Evolutionary conservation across 805 yeast genomes (phyloP).

Genomic region (Komagataella pastoris): DNA sequence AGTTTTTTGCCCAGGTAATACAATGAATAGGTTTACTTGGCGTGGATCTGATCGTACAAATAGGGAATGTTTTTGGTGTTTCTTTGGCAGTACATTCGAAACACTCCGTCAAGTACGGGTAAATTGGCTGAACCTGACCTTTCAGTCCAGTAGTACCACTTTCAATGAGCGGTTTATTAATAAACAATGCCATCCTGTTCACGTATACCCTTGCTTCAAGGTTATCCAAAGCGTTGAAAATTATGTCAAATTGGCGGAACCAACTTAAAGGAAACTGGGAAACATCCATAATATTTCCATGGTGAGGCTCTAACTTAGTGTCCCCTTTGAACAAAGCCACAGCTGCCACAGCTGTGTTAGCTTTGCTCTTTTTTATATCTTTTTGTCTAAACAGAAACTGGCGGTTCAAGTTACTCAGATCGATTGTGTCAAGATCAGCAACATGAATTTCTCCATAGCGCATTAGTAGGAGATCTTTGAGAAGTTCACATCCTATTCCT

Average conservation of each 20-base stretch:
- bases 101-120: conserved; percentile 76
- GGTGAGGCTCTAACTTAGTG: conserved; percentile 61
- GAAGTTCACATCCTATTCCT: conserved; percentile 88
- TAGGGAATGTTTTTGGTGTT: conserved; percentile 85
- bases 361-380: conserved; percentile 83
- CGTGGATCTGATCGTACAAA: conserved; percentile 92
- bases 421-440: conserved; percentile 93
- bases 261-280: conserved; percentile 58
- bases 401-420: conserved; percentile 80
- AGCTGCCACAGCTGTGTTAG: conserved; percentile 73
- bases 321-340: conserved; percentile 60
- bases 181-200: conserved; percentile 65
- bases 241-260: conserved; percentile 64
- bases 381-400: conserved; percentile 84
- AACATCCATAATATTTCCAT: conserved; percentile 79
- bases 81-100: conserved; percentile 85
- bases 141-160: conserved; percentile 91
- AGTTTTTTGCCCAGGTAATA: conserved; percentile 95
- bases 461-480: conserved; percentile 66
- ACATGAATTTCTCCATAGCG: conserved; percentile 82
- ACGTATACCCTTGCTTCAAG: conserved; percentile 87
- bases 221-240: conserved; percentile 90
- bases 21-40: conserved; percentile 96
- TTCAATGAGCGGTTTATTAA: conserved; percentile 71
- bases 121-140: conserved; percentile 90